Evolutionary conservation across 176 grass and related monocot genomes (phyloP).

Genomic region (Aegilops bicornis): DNA sequence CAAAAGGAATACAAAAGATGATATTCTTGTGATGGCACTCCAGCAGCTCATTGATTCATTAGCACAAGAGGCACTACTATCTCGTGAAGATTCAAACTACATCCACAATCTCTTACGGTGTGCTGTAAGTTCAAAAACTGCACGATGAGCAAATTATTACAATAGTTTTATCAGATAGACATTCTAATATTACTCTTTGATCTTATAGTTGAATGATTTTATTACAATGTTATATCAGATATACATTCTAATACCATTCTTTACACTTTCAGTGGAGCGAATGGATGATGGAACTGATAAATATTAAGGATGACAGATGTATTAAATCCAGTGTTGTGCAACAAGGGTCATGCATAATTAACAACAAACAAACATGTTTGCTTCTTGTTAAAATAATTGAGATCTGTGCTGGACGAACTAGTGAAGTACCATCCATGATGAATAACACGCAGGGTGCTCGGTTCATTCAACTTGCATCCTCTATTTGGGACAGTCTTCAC

Average conservation of each 20-base stretch:
- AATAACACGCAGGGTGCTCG: background rate
- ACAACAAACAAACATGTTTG: slow-evolving; percentile 36
- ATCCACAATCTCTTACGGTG: no score
- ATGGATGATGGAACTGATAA: slow-evolving; percentile 50
- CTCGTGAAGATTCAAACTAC: no score
- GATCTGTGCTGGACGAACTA: slow-evolving; percentile 51
- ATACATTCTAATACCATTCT: background rate
- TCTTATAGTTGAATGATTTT: no score
- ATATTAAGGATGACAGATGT: background rate
- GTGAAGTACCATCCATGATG: background rate
- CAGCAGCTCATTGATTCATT: no score
- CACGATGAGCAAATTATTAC: no score
- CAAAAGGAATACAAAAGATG: no score
- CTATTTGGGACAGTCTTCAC: slow-evolving; percentile 29
- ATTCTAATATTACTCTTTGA: no score
- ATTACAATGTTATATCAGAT: no score
- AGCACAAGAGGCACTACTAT: no score
- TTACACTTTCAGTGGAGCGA: slow-evolving; percentile 53
- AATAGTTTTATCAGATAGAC: no score
- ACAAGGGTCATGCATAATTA: background rate
- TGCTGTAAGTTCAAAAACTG: no score
- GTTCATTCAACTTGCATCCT: slow-evolving; percentile 44
- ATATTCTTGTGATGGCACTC: no score
- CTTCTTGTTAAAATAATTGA: slow-evolving; percentile 61
- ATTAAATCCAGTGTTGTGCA: background rate